These are phyloP conservation scores for Amanita jacksonii DNA, from an alignment of 768 basidiomycete genomes.

Conservation along the genomic window DNA sequence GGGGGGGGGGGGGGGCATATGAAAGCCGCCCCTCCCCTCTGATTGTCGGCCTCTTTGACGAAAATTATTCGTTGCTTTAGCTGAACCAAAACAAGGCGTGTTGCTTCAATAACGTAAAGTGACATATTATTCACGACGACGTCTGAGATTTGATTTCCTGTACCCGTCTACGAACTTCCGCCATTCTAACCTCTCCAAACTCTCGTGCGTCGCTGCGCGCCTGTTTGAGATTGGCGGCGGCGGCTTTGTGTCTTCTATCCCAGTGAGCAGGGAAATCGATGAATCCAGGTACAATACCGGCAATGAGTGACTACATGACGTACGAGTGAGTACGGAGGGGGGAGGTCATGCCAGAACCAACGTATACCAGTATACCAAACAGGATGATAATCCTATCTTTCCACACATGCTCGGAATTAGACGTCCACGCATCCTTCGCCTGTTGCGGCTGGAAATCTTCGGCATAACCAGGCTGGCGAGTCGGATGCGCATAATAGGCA, in stretches of 20 bases:
- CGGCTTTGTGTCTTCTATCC: slow-evolving; percentile 39
- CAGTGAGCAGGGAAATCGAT: slow-evolving; percentile 25
- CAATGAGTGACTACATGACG: slow-evolving; percentile 18
- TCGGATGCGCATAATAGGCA: slow-evolving; percentile 26
- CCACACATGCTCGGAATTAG: slow-evolving; percentile 34
- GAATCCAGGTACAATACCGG: slow-evolving; percentile 35
- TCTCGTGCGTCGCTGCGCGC: slow-evolving; percentile 49
- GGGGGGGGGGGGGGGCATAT: no score
- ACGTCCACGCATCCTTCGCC: slow-evolving; percentile 18
- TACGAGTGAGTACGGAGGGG: no score
- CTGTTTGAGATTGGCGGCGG: slow-evolving; percentile 47
- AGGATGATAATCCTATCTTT: slow-evolving; percentile 41
- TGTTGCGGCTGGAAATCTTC: slow-evolving; percentile 9
- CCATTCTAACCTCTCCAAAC: slow-evolving; percentile 43
- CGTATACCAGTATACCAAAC: slow-evolving; percentile 40
- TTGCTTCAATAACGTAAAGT: no score
- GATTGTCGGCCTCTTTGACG: no score
- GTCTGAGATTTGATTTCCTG: slow-evolving; percentile 21
- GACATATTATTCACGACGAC: background rate
- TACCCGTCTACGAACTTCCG: slow-evolving; percentile 40
- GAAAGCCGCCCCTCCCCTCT: no score
- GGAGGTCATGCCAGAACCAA: no score
- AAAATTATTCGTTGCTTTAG: no score
- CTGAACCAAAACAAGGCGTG: no score
- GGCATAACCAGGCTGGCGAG: slow-evolving; percentile 13